Evolutionary conservation across 108 stramenopile genomes (phyloP).

Genomic region (Cyclotella kingstonii): DNA sequence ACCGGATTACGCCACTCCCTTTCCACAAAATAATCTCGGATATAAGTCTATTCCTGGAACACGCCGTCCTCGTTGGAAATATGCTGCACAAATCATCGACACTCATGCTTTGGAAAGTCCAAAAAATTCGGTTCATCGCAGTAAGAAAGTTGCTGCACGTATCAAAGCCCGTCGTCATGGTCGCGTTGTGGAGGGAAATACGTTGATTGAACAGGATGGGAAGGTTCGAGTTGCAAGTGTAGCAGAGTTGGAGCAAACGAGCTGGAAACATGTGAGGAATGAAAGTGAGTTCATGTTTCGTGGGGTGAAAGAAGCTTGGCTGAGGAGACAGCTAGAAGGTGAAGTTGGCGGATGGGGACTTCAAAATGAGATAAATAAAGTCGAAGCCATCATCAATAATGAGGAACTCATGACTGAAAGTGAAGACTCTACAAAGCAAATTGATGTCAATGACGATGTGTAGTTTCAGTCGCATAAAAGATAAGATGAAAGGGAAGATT

Average conservation of each 20-base stretch:
- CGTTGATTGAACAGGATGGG: slow-evolving; percentile 73
- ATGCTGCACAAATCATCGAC: slow-evolving; percentile 77
- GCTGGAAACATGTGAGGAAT: slow-evolving; percentile 73
- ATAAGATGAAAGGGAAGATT: too few relatives aligned
- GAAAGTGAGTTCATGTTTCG: slow-evolving; percentile 67
- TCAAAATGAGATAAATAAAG: slow-evolving; percentile 31
- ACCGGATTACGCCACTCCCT: slow-evolving; percentile 31
- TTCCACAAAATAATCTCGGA: slow-evolving; percentile 49
- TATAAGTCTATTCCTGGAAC: slow-evolving; percentile 14
- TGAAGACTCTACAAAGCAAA: slow-evolving; percentile 1
- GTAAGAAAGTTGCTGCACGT: slow-evolving; percentile 27
- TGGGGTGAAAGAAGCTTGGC: slow-evolving; percentile 74
- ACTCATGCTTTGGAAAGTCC: slow-evolving; percentile 54
- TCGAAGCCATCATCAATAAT: slow-evolving; percentile 4
- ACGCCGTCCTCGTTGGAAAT: slow-evolving; percentile 73
- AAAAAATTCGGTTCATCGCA: slow-evolving; percentile 3
- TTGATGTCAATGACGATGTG: neutral
- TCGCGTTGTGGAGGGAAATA: slow-evolving; percentile 51
- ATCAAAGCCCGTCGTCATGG: slow-evolving; percentile 40
- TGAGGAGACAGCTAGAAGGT: slow-evolving; percentile 56
- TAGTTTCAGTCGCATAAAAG: too few relatives aligned
- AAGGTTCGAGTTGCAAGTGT: slow-evolving; percentile 64
- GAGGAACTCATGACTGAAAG: too few relatives aligned
- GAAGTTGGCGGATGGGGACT: slow-evolving; percentile 71
- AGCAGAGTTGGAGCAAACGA: slow-evolving; percentile 64